Conservation (phyloP, 225 moss, liverwort and hornwort species). For the Bryoerythrophyllum caledonicum region DNA sequence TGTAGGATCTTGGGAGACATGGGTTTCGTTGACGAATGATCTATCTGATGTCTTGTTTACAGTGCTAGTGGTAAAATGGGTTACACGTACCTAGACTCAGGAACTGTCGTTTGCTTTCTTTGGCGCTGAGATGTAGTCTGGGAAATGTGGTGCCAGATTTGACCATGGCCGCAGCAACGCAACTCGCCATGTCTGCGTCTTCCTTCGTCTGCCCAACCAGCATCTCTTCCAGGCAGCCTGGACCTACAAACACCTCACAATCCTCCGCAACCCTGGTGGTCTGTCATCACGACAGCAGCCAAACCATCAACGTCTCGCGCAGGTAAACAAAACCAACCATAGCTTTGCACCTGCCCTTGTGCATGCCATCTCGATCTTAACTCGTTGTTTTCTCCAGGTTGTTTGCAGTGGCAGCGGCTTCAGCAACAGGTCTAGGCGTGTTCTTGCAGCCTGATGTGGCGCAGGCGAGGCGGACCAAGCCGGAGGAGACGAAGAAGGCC, state of each 20-base stretch:
- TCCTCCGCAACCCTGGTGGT: constrained; percentile 22
- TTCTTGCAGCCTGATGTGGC: constrained; percentile 54
- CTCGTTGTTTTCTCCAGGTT: constrained; percentile 19
- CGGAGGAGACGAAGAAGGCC: constrained; percentile 44
- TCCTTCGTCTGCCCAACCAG: constrained; percentile 29
- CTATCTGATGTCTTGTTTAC: not conserved
- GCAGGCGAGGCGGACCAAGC: constrained; percentile 71
- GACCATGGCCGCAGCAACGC: constrained; percentile 43
- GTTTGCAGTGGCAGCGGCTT: constrained; percentile 43
- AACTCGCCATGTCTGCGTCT: constrained; percentile 46
- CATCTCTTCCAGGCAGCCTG: constrained; percentile 24
- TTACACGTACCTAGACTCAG: not conserved
- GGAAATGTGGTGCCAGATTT: constrained; percentile 26
- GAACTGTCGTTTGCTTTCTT: not conserved
- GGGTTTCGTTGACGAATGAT: not conserved
- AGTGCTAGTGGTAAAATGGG: not conserved
- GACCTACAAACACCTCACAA: constrained; percentile 15
- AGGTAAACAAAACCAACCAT: constrained; percentile 24
- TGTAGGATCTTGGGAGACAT: not conserved
- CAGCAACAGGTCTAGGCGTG: constrained; percentile 41
- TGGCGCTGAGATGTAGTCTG: not conserved
- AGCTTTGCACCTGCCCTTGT: too few species aligned
- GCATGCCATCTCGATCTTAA: not conserved
- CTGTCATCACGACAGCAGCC: constrained; percentile 27
- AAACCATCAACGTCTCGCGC: constrained; percentile 33